These are phyloP conservation scores for Trypanosoma congolense DNA, from an alignment of 208 protist genomes.

Conservation along the genomic window DNA sequence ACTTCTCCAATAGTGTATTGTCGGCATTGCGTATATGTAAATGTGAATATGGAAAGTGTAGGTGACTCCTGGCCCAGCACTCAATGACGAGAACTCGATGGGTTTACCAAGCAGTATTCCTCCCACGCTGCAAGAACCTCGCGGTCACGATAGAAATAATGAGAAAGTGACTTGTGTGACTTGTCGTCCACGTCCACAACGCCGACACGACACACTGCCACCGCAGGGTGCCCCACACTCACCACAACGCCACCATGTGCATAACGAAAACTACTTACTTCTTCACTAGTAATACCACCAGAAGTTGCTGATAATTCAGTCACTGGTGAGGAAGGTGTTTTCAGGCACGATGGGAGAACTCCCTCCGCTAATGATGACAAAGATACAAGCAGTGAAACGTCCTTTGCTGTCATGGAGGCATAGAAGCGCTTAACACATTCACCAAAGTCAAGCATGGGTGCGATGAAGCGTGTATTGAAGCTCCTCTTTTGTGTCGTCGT, in stretches of 20 bases:
- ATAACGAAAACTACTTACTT: neutral
- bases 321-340: neutral
- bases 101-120: neutral
- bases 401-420: constrained; percentile 59
- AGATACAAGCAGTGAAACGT: constrained; percentile 59
- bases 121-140: constrained; percentile 42
- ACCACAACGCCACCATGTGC: constrained; percentile 13
- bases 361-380: constrained; percentile 19
- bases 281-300: neutral
- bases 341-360: neutral
- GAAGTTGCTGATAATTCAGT: neutral
- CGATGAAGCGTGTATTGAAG: constrained; percentile 4
- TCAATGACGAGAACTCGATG: neutral
- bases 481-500: neutral
- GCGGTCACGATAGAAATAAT: constrained; percentile 55
- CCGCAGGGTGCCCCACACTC: constrained; percentile 11
- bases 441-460: constrained; percentile 27
- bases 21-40: too few relatives aligned
- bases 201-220: constrained; percentile 39
- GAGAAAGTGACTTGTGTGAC: constrained; percentile 47
- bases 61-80: neutral
- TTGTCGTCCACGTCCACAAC: constrained; percentile 75
- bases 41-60: too few relatives aligned
- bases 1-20: too few relatives aligned
- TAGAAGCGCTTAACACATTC: constrained; percentile 62